Conservation (phyloP, 2,329 filamentous ascomycete species). For the Penicillium sp. region DNA sequence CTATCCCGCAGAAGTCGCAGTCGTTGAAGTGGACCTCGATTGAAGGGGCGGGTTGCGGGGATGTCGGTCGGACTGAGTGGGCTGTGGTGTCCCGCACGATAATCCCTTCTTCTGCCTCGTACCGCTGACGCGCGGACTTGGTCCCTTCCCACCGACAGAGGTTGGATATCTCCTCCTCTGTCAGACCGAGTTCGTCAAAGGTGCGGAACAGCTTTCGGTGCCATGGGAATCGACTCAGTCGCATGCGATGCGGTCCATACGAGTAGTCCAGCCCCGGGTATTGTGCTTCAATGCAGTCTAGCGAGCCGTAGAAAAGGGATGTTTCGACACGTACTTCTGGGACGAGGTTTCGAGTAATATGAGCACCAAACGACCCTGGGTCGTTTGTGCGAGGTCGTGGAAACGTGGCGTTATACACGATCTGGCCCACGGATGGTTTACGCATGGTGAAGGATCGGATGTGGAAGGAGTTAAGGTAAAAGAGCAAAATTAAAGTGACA, state of each 20-base stretch:
- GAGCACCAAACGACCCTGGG: slow-evolving; percentile 57
- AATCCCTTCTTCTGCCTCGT: slow-evolving; percentile 55
- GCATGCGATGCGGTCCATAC: slow-evolving; percentile 59
- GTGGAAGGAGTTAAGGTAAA: slow-evolving; percentile 1
- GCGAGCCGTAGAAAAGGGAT: slow-evolving; percentile 60
- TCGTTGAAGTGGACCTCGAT: slow-evolving; percentile 34
- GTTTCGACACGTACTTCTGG: slow-evolving; percentile 65
- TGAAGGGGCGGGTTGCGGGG: slow-evolving; percentile 39
- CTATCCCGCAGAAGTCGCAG: slow-evolving; percentile 21
- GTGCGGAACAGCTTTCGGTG: slow-evolving; percentile 59
- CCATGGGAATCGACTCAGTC: slow-evolving; percentile 60
- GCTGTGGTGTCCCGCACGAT: slow-evolving; percentile 61
- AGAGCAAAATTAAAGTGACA: neutral
- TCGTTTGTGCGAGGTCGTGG: slow-evolving; percentile 56
- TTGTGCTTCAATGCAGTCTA: slow-evolving; percentile 63
- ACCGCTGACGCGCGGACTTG: slow-evolving; percentile 47
- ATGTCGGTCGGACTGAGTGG: slow-evolving; percentile 52
- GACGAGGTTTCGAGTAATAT: slow-evolving; percentile 61
- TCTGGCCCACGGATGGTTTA: slow-evolving; percentile 57
- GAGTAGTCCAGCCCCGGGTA: slow-evolving; percentile 66
- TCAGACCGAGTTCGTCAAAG: slow-evolving; percentile 59
- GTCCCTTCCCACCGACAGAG: slow-evolving; percentile 60
- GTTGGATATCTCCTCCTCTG: slow-evolving; percentile 58
- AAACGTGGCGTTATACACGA: slow-evolving; percentile 59
- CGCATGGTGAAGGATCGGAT: slow-evolving; percentile 49